These are phyloP conservation scores for Leishmania aethiopica DNA, from an alignment of 208 protist genomes.

Conservation along the genomic window DNA sequence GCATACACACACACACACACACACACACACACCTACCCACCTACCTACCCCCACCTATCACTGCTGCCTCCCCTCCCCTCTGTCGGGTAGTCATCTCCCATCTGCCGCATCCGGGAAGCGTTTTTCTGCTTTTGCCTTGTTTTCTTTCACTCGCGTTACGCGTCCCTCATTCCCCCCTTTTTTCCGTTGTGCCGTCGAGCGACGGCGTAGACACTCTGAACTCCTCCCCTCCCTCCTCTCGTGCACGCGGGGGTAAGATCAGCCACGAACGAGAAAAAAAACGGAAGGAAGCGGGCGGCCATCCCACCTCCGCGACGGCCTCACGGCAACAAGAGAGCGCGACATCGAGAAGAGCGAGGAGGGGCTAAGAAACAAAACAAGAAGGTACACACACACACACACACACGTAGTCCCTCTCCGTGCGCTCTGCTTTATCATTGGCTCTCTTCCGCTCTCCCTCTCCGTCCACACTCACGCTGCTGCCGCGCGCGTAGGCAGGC, in stretches of 20 bases:
- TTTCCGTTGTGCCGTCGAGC: neutral
- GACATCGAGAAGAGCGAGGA: neutral
- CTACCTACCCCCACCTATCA: neutral
- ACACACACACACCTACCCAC: neutral
- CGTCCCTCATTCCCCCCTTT: neutral
- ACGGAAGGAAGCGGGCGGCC: no score
- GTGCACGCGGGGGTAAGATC: no score
- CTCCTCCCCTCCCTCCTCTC: neutral
- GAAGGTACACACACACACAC: neutral
- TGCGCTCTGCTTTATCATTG: neutral
- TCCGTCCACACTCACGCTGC: neutral
- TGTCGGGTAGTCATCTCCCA: neutral
- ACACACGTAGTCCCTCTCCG: no score
- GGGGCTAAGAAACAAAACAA: neutral
- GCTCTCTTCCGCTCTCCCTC: neutral
- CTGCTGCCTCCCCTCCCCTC: neutral
- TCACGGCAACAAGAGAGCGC: neutral
- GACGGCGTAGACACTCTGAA: neutral
- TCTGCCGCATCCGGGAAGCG: neutral
- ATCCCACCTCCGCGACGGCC: no score
- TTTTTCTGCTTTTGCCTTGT: neutral
- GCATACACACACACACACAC: neutral
- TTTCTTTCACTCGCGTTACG: neutral
- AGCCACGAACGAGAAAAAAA: no score
- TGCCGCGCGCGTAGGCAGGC: neutral